A percentile compares a stretch with the other conserved stretches of the same genome.
Evolutionary conservation across 169 alveolate species (phyloP).

Genomic region (Plasmodium relictum): DNA sequence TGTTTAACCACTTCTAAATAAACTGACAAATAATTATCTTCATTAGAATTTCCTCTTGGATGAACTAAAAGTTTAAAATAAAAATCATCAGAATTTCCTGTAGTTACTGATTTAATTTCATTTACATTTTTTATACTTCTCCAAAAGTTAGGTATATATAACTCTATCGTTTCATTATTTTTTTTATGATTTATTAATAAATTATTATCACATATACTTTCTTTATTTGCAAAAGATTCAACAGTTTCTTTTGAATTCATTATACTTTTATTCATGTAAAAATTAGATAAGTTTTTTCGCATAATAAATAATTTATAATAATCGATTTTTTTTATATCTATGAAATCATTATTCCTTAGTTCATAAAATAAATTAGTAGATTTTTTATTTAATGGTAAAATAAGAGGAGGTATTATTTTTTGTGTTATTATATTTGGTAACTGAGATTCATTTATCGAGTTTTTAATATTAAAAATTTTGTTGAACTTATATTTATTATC

Average conservation of each 20-base stretch:
- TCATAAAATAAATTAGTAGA: conserved; percentile 55
- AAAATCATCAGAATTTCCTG: conserved; percentile 92
- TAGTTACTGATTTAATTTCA: conserved; percentile 92
- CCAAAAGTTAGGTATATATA: conserved; percentile 92
- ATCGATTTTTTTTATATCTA: conserved; percentile 38
- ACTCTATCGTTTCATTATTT: conserved; percentile 80
- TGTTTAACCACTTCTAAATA: conserved; percentile 92
- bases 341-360: conserved; percentile 25
- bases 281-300: conserved; percentile 17
- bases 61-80: conserved; percentile 90
- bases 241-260: neutral
- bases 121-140: conserved; percentile 92
- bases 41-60: conserved; percentile 93
- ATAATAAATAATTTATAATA: conserved; percentile 51
- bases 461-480: neutral
- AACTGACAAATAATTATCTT: conserved; percentile 91
- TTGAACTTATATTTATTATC: neutral
- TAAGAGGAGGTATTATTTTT: conserved; percentile 53
- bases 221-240: neutral
- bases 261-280: conserved; percentile 3
- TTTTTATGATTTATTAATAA: conserved; percentile 13
- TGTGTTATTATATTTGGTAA: conserved; percentile 60
- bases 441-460: neutral
- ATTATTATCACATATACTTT: neutral
- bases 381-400: conserved; percentile 44